phyloP scores from a whole-genome alignment of 2,329 filamentous ascomycete genomes.

The Aspergillus carbonarius region DNA sequence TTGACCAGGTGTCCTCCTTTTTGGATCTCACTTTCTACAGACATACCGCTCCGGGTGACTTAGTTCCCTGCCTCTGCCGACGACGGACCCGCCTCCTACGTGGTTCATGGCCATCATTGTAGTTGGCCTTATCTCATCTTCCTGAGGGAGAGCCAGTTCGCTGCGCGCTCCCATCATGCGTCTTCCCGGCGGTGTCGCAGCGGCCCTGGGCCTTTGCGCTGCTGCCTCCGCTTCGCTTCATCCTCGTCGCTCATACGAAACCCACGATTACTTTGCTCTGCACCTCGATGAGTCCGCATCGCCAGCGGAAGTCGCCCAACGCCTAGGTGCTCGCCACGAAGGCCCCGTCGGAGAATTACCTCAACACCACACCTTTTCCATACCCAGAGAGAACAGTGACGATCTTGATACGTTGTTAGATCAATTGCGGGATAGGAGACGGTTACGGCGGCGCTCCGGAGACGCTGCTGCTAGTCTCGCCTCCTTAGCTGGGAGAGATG shows the following conservation, averaged over 20 bases:
- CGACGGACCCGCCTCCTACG: neutral
- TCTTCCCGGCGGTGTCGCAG: constrained; percentile 20
- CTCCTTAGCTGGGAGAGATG: constrained; percentile 22
- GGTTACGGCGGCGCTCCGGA: constrained; percentile 56
- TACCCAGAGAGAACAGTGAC: constrained; percentile 58
- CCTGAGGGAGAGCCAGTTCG: constrained; percentile 9
- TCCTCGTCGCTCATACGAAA: constrained; percentile 67
- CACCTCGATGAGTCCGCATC: constrained; percentile 68
- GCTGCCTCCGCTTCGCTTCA: constrained; percentile 52
- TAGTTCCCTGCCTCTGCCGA: neutral
- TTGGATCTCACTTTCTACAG: neutral
- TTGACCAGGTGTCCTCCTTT: neutral
- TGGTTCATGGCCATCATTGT: constrained; percentile 19
- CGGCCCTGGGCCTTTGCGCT: constrained; percentile 40
- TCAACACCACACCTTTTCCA: constrained; percentile 82
- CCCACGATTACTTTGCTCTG: constrained; percentile 89
- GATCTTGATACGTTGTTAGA: constrained; percentile 52
- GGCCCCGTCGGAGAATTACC: constrained; percentile 75
- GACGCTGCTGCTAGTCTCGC: constrained; percentile 7
- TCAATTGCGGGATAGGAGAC: constrained; percentile 57
- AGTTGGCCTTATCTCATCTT: constrained; percentile 18
- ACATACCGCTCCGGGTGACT: neutral
- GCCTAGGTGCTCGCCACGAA: constrained; percentile 75
- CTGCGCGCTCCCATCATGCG: constrained; percentile 21
- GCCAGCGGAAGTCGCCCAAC: constrained; percentile 66